Evolutionary conservation across 257 asterid genomes (phyloP).

Genomic region (Solanum peruvianum): DNA sequence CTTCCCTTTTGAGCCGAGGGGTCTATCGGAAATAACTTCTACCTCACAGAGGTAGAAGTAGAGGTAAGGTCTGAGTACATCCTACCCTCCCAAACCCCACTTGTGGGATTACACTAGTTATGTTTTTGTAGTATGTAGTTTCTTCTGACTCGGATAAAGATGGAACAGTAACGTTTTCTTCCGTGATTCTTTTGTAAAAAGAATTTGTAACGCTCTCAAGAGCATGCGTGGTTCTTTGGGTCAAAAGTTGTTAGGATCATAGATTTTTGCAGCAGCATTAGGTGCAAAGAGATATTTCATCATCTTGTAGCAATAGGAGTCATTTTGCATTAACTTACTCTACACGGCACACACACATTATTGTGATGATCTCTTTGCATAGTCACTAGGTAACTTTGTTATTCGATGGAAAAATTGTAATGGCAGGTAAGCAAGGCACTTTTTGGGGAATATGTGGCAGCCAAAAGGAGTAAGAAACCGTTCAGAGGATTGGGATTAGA

Average conservation of each 20-base stretch:
- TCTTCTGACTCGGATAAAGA: not conserved
- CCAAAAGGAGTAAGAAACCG: conserved; percentile 53
- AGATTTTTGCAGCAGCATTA: not conserved
- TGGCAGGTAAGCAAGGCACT: conserved; percentile 92
- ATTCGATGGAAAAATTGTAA: not conserved
- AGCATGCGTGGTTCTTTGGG: not conserved
- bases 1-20: not conserved
- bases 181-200: not conserved
- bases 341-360: not conserved
- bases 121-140: not conserved
- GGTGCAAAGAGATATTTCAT: not conserved
- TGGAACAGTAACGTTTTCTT: not conserved
- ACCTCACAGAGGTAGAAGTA: not conserved
- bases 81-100: not conserved
- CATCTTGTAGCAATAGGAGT: not conserved
- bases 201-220: not conserved
- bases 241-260: not conserved
- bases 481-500: conserved; percentile 85
- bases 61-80: not conserved
- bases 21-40: not conserved
- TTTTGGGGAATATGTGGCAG: conserved; percentile 52
- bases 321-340: not conserved
- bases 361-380: not conserved
- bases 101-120: not conserved
- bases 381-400: not conserved